These are phyloP conservation scores for Elaeagnus macrophylla DNA, from an alignment of 306 rosid genomes.

Conservation along the genomic window DNA sequence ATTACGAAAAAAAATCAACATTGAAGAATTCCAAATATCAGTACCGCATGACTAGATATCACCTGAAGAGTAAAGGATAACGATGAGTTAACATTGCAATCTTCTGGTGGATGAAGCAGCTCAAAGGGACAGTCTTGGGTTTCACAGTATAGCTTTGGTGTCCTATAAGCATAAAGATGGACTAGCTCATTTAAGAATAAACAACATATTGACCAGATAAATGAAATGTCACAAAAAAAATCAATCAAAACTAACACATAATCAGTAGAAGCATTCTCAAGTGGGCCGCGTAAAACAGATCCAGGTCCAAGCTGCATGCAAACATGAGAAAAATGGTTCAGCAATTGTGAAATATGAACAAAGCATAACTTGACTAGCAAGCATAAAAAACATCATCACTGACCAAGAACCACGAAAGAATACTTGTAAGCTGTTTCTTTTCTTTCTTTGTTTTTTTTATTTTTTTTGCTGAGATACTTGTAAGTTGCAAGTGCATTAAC, in stretches of 20 bases:
- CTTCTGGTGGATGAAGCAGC: slow-evolving; percentile 88
- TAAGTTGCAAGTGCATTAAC: no score
- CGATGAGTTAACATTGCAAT: slow-evolving; percentile 95
- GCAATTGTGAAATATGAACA: background rate
- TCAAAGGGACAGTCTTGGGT: slow-evolving; percentile 66
- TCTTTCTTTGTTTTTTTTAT: no score
- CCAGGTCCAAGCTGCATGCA: slow-evolving; percentile 79
- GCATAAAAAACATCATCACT: no score
- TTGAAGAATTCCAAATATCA: slow-evolving; percentile 11
- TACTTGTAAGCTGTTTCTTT: no score
- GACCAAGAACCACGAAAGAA: no score
- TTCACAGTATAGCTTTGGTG: slow-evolving; percentile 78
- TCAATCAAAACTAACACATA: slow-evolving; percentile 51
- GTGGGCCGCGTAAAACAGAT: slow-evolving; percentile 88
- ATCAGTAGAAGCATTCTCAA: slow-evolving; percentile 74
- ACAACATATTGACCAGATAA: slow-evolving; percentile 10
- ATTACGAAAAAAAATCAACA: slow-evolving; percentile 12
- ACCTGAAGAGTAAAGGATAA: slow-evolving; percentile 96
- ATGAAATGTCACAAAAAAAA: slow-evolving; percentile 10
- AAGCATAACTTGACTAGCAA: no score
- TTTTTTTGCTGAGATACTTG: no score
- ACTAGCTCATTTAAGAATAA: slow-evolving; percentile 14
- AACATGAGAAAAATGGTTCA: slow-evolving; percentile 11
- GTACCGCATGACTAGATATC: slow-evolving; percentile 10
- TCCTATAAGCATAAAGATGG: slow-evolving; percentile 38